Base-by-base conservation (phyloP, 257 asterid genomes). In the Parsonsia alboflavescens region DNA sequence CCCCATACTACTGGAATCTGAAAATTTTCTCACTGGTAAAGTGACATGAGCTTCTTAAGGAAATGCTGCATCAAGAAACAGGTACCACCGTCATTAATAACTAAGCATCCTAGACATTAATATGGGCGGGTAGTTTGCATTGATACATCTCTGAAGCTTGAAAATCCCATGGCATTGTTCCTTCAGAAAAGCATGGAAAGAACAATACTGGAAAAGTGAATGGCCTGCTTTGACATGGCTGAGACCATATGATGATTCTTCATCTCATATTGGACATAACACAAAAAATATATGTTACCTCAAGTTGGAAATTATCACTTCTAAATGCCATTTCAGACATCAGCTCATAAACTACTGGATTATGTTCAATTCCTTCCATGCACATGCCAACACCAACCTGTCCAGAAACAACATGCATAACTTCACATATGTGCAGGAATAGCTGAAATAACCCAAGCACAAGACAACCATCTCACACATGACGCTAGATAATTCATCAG, bases 281-380 rank as follows among this genome's bases (percentile, higher is more conserved):
- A 22, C 10, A 24, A n/a, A 6, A 50, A 72, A 81, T 6, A n/a
- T 54, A 21, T 41, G 56, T 76, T 87, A 92, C 99, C 97, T 92
- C 85, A 72, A 89, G 75, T 74, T 85, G 85, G 70, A 92, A 78
- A 7, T 73, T 77, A 76, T 82, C 83, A 67, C 88, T 84, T 79
- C 91, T 89, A 84, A 90, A 92, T 57, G 98, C 97, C 99, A 92
- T 94, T 86, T 94, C 99, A 44, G 97, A 81, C 99, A 94, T 94
- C 77, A 90, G 90, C 87, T 94, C 99, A 67, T 85, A 94, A 21
- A 90, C 99, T 45, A 94, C 96, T 19, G 99, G 99, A 81, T 94
- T 94, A 0, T 94, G 97, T 80, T 94, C 99, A 65, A 89, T 92
- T 80, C 99, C 99, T 89, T 94, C 98, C 99, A 94, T 94, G 90